These are phyloP conservation scores for Saccharomyces paradoxus DNA, from an alignment of 805 yeast genomes.

Conservation along the genomic window DNA sequence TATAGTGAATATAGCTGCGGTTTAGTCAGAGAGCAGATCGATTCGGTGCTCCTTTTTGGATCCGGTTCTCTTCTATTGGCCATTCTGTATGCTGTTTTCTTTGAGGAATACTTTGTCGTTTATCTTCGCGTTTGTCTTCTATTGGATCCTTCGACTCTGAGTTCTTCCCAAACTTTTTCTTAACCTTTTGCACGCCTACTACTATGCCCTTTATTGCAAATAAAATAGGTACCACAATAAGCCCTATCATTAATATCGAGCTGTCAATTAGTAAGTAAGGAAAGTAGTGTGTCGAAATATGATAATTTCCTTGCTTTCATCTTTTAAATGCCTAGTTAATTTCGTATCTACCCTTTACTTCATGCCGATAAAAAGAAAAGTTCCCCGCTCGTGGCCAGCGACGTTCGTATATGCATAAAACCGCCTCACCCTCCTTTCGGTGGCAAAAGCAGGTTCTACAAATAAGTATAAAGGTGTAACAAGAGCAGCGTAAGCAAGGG, in stretches of 20 bases:
- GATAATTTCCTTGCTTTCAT: background rate
- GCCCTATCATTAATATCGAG: background rate
- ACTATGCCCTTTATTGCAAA: background rate
- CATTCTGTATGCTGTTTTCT: background rate
- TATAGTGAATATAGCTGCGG: conserved; percentile 46
- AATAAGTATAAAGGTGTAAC: background rate
- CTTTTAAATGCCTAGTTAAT: background rate
- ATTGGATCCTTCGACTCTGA: background rate
- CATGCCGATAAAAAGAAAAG: background rate
- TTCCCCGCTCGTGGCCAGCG: background rate
- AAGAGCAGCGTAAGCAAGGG: background rate
- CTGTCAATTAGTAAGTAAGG: background rate
- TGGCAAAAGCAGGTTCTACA: background rate
- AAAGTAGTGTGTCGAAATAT: background rate
- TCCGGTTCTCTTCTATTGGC: background rate
- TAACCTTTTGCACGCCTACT: background rate
- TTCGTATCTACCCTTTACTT: background rate
- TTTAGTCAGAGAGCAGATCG: conserved; percentile 41
- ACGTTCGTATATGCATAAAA: background rate
- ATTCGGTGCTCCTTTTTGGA: conserved; percentile 17
- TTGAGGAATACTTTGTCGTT: background rate
- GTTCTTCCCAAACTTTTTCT: background rate
- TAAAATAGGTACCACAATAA: background rate
- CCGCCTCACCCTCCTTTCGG: background rate
- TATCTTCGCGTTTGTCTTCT: background rate